Evolutionary conservation across 345 rosid species (phyloP).

Genomic region (Camelina neglecta): DNA sequence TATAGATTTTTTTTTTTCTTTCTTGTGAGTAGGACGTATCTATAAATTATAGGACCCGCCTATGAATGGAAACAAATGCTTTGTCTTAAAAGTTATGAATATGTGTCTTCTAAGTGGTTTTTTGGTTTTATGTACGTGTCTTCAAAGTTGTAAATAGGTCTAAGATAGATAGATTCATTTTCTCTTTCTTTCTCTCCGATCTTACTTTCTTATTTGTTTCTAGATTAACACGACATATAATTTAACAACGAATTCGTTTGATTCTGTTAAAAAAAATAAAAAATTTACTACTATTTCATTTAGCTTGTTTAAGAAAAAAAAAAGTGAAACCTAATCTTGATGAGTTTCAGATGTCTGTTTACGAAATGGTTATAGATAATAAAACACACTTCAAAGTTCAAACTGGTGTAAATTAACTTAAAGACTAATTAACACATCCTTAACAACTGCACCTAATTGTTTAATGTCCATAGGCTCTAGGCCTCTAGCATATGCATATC

Average conservation of each 20-base stretch:
- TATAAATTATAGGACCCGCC: conserved; percentile 37
- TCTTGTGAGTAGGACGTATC: conserved; percentile 3
- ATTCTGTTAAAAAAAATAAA: no score
- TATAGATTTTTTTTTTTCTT: background rate
- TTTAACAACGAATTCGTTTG: no score
- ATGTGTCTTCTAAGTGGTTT: background rate
- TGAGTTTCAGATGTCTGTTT: no score
- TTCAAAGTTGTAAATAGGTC: background rate
- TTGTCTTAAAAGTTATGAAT: conserved; percentile 28
- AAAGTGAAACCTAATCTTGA: no score
- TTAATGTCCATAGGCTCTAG: no score
- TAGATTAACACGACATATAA: no score
- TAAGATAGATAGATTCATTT: conserved; percentile 28
- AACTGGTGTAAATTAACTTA: background rate
- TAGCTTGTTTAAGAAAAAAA: no score
- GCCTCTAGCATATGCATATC: no score
- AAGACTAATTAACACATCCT: background rate
- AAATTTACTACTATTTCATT: no score
- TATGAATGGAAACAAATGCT: conserved; percentile 36
- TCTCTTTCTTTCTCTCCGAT: background rate
- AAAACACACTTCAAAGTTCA: no score
- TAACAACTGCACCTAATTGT: background rate
- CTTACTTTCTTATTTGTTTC: background rate
- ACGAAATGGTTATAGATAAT: no score
- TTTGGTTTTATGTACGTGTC: conserved; percentile 5